phyloP scores from a whole-genome alignment of 352 stramenopile species.

The Phytopythium sindhum region DNA sequence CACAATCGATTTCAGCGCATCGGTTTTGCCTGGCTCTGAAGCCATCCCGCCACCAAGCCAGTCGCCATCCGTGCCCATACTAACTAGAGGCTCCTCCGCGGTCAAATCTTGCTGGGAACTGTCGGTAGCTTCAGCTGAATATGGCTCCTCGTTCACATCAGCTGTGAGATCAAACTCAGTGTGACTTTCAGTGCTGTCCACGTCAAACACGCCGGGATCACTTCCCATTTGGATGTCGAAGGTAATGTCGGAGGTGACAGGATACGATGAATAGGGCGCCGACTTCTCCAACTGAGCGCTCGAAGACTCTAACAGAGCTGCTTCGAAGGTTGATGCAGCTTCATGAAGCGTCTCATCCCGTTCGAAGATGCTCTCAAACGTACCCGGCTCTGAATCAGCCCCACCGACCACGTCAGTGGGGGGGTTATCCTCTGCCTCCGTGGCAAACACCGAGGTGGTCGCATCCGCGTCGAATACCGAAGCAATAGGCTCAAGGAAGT shows the following conservation, averaged over 20 bases:
- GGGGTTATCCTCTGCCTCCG: not conserved
- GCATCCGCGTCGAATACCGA: constrained; percentile 10
- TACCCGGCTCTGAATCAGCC: not conserved
- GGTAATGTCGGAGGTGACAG: constrained; percentile 38
- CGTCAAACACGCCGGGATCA: constrained; percentile 9
- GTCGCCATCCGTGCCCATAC: not conserved
- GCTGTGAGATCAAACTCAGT: not conserved
- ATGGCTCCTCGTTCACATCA: not conserved
- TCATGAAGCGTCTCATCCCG: not conserved
- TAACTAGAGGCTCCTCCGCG: not conserved
- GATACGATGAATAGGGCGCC: not conserved
- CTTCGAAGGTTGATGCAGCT: not conserved
- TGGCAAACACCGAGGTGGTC: not conserved
- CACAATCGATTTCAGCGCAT: not conserved
- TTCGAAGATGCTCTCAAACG: not conserved
- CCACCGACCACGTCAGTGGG: too few relatives aligned
- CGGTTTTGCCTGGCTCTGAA: not conserved
- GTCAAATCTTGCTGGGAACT: not conserved
- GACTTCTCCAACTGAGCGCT: not conserved
- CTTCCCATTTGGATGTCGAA: constrained; percentile 41
- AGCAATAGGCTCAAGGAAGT: constrained; percentile 23
- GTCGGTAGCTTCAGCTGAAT: too few relatives aligned
- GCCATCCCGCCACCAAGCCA: not conserved
- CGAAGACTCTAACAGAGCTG: not conserved
- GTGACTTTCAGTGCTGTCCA: not conserved